phyloP scores from a whole-genome alignment of 352 stramenopile genomes.

The Phytopythium chamaehyphon region DNA sequence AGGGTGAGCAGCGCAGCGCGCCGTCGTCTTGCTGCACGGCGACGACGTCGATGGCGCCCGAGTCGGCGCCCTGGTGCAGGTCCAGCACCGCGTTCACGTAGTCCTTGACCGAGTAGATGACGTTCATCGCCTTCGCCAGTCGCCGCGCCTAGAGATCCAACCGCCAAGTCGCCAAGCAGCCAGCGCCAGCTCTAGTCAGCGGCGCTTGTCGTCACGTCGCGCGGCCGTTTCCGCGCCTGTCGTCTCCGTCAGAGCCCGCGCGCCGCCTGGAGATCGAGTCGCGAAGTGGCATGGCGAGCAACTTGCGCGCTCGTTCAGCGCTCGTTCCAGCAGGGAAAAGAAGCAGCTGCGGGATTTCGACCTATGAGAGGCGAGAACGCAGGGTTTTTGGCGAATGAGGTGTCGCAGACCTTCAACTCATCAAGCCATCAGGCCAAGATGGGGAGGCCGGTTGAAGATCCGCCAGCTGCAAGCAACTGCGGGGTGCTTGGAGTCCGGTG shows the following conservation, averaged over 20 bases:
- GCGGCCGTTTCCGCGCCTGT: too few species aligned
- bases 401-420: conserved; percentile 3
- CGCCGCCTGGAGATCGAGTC: too few species aligned
- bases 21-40: conserved; percentile 71
- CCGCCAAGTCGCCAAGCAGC: too few species aligned
- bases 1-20: conserved; percentile 58
- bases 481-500: too few species aligned
- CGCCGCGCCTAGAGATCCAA: too few species aligned
- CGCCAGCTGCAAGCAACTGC: too few species aligned
- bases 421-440: conserved; percentile 1
- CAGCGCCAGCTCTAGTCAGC: too few species aligned
- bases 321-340: background rate
- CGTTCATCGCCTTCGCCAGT: conserved; percentile 53
- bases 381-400: conserved; percentile 2
- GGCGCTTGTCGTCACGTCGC: too few species aligned
- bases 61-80: conserved; percentile 48
- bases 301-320: too few species aligned
- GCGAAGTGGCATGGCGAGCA: too few species aligned
- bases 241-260: too few species aligned
- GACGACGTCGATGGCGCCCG: conserved; percentile 83
- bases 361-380: background rate
- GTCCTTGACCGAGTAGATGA: conserved; percentile 85
- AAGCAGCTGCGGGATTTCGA: background rate
- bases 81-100: conserved; percentile 84
- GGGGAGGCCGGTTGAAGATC: conserved; percentile 6